These are phyloP conservation scores for Tarenaya hassleriana DNA, from an alignment of 345 rosid genomes.

Conservation along the genomic window DNA sequence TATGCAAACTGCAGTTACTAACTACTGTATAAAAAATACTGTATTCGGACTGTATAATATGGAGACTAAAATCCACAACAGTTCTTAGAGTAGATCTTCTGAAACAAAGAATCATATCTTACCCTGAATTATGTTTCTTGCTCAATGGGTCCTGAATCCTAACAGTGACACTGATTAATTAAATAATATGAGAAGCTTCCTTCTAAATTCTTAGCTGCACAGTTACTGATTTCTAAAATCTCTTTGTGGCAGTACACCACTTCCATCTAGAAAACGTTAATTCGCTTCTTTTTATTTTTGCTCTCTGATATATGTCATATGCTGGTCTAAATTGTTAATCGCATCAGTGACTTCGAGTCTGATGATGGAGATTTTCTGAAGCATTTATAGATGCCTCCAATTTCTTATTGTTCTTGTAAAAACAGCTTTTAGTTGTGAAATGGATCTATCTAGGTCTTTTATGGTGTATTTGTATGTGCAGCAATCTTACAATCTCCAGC, in stretches of 20 bases:
- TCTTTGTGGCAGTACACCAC: constrained; percentile 12
- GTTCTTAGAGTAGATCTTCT: too few relatives aligned
- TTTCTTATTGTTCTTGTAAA: not conserved
- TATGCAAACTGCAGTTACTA: too few relatives aligned
- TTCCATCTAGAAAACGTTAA: constrained; percentile 14
- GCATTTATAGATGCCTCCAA: too few relatives aligned
- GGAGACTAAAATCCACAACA: too few relatives aligned
- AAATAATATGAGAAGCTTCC: not conserved
- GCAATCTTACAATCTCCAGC: constrained; percentile 94
- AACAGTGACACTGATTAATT: not conserved
- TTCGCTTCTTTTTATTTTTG: constrained; percentile 9
- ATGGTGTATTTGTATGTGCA: constrained; percentile 34
- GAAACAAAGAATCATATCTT: not conserved
- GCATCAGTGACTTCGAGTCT: too few relatives aligned
- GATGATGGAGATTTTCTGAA: too few relatives aligned
- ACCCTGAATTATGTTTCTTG: not conserved
- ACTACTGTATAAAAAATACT: too few relatives aligned
- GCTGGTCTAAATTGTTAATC: too few relatives aligned
- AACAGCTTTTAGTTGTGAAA: not conserved
- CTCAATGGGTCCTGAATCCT: not conserved
- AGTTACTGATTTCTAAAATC: constrained; percentile 4
- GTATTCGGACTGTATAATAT: too few relatives aligned
- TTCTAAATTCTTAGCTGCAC: constrained; percentile 9
- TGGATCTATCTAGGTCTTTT: constrained; percentile 4
- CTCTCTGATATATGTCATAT: not conserved